Evolutionary conservation across 805 yeast species (phyloP).

Genomic region (Scheffersomyces coipomensis): DNA sequence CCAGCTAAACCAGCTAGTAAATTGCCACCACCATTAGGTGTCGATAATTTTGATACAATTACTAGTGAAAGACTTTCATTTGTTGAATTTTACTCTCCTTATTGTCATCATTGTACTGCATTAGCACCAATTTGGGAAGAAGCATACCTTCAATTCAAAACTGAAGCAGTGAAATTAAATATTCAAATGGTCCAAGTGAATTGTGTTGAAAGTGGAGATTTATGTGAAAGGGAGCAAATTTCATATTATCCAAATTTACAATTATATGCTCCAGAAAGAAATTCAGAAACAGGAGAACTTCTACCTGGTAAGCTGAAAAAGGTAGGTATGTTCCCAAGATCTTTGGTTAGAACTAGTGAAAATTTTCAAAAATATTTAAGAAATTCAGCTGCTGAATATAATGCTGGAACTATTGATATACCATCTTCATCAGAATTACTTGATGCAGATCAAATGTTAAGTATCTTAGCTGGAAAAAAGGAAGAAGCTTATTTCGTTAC

Average conservation of each 20-base stretch:
- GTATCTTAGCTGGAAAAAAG: slow-evolving; percentile 50
- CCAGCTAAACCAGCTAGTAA: slow-evolving; percentile 7
- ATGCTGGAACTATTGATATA: slow-evolving; percentile 30
- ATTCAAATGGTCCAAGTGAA: slow-evolving; percentile 74
- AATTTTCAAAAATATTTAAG: slow-evolving; percentile 53
- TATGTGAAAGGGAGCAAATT: slow-evolving; percentile 70
- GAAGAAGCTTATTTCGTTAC: slow-evolving; percentile 55
- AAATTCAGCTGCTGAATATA: slow-evolving; percentile 49
- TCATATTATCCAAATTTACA: slow-evolving; percentile 67
- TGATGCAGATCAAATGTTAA: slow-evolving; percentile 41
- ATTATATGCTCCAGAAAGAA: slow-evolving; percentile 60
- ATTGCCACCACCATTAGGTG: slow-evolving; percentile 53
- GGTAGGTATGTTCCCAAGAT: slow-evolving; percentile 46
- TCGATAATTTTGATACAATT: slow-evolving; percentile 48
- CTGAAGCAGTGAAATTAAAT: slow-evolving; percentile 42
- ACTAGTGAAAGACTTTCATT: slow-evolving; percentile 60
- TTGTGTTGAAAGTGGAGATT: slow-evolving; percentile 83
- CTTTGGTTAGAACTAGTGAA: slow-evolving; percentile 45
- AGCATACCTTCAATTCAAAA: slow-evolving; percentile 50
- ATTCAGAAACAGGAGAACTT: slow-evolving; percentile 20
- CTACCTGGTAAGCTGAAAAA: slow-evolving; percentile 25
- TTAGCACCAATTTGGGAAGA: slow-evolving; percentile 83
- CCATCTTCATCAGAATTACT: slow-evolving; percentile 41
- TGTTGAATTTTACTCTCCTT: slow-evolving; percentile 89
- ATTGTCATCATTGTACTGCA: slow-evolving; percentile 76